phyloP scores from a whole-genome alignment of 345 rosid species.

The Alliaria petiolata region DNA sequence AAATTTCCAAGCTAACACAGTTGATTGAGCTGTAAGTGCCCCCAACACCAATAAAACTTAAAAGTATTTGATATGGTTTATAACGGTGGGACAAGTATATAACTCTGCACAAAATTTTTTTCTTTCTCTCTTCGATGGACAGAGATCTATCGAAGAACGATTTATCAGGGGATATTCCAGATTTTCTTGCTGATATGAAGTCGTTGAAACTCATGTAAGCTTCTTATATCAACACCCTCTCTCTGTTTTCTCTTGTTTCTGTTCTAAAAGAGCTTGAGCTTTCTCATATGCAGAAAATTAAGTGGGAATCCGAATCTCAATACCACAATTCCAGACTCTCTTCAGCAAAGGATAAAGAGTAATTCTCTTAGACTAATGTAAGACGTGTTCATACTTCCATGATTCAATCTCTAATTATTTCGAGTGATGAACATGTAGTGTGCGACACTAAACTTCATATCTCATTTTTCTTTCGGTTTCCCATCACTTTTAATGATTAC shows the following conservation, averaged over 20 bases:
- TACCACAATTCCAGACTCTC: constrained; percentile 4
- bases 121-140: neutral
- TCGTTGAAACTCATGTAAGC: constrained; percentile 48
- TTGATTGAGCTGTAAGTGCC: constrained; percentile 39
- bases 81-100: neutral
- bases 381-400: constrained; percentile 7
- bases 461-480: neutral
- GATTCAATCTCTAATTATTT: neutral
- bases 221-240: neutral
- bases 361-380: constrained; percentile 19
- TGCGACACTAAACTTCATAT: neutral
- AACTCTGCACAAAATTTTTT: neutral
- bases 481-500: neutral
- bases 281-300: constrained; percentile 16
- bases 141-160: constrained; percentile 61
- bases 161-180: constrained; percentile 48
- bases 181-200: constrained; percentile 32
- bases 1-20: constrained; percentile 30
- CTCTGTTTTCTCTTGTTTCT: neutral
- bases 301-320: constrained; percentile 9
- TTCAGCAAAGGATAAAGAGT: neutral
- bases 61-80: neutral
- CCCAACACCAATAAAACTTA: neutral
- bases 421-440: neutral
- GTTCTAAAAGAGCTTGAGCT: neutral